A percentile compares a stretch with the other conserved stretches of the same genome.
phyloP scores from a whole-genome alignment of 306 rosid species.

The Prunus dulcis region DNA sequence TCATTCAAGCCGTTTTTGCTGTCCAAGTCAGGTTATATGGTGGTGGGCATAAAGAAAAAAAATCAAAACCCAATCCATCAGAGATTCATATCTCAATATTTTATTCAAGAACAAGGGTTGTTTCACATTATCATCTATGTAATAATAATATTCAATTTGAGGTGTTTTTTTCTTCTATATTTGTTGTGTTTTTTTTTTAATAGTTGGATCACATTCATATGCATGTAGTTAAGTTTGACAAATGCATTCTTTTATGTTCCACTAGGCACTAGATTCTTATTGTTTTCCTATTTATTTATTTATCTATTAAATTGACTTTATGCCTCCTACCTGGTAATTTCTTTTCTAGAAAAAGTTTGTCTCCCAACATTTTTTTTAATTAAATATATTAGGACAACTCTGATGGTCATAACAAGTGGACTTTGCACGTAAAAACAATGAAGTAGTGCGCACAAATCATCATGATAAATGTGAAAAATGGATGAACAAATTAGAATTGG shows the following conservation, averaged over 20 bases:
- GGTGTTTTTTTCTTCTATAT: not conserved
- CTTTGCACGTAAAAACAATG: not conserved
- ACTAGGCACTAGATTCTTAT: not conserved
- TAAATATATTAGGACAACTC: not conserved
- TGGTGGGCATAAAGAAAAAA: not conserved
- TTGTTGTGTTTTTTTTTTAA: not conserved
- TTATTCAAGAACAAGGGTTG: not conserved
- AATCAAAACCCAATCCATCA: not conserved
- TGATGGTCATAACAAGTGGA: not conserved
- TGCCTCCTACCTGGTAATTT: conserved; percentile 8
- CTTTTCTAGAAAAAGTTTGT: not conserved
- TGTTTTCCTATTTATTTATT: not conserved
- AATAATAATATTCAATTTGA: conserved; percentile 1
- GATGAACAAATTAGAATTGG: not conserved
- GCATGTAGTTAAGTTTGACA: not conserved
- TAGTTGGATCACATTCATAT: not conserved
- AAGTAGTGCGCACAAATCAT: not conserved
- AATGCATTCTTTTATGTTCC: not conserved
- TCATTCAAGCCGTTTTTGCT: no score
- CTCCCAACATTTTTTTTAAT: not conserved
- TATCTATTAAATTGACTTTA: not conserved
- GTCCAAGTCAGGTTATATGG: not conserved
- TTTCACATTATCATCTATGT: not conserved
- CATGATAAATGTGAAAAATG: not conserved
- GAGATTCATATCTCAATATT: not conserved